Percentiles rank a stretch among this genome's conserved stretches.
phyloP scores from a whole-genome alignment of 2,329 filamentous ascomycete genomes.

The Fusarium verrucosum region DNA sequence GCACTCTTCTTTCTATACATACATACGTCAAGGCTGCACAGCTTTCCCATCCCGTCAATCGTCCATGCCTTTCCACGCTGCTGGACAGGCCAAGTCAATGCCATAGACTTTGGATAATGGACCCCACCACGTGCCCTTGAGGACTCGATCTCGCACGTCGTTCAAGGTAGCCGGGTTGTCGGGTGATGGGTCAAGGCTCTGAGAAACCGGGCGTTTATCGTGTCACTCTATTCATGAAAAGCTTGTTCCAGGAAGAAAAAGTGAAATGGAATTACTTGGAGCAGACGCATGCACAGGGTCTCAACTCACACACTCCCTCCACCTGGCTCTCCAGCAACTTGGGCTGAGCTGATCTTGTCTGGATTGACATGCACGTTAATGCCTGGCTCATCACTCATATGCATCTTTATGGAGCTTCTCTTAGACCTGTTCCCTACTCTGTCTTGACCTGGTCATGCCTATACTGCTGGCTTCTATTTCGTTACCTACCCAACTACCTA shows the following conservation, averaged over 20 bases:
- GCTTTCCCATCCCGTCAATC: neutral
- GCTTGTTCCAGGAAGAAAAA: constrained; percentile 13
- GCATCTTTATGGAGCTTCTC: constrained; percentile 23
- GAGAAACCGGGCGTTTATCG: constrained; percentile 31
- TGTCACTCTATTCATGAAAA: constrained; percentile 39
- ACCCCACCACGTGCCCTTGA: constrained; percentile 41
- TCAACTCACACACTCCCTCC: constrained; percentile 32
- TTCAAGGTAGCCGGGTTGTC: constrained; percentile 25
- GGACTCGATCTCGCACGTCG: constrained; percentile 36
- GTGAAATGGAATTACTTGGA: constrained; percentile 10
- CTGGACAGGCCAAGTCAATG: constrained; percentile 10
- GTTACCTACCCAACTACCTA: constrained; percentile 28
- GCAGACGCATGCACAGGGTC: constrained; percentile 15
- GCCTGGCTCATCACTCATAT: constrained; percentile 3
- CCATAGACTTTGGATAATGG: constrained; percentile 17
- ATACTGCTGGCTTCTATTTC: constrained; percentile 13
- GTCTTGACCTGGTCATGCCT: constrained; percentile 18
- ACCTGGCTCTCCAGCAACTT: constrained; percentile 11
- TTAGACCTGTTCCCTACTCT: constrained; percentile 23
- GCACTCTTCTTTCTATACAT: constrained; percentile 13
- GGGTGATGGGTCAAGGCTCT: constrained; percentile 37
- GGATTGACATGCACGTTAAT: constrained; percentile 29
- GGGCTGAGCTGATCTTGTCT: constrained; percentile 28
- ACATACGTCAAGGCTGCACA: constrained; percentile 12
- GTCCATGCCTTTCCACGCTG: constrained; percentile 22